Evolutionary conservation across 352 stramenopile genomes (phyloP).

Genomic region (Pythium vanterpoolii): DNA sequence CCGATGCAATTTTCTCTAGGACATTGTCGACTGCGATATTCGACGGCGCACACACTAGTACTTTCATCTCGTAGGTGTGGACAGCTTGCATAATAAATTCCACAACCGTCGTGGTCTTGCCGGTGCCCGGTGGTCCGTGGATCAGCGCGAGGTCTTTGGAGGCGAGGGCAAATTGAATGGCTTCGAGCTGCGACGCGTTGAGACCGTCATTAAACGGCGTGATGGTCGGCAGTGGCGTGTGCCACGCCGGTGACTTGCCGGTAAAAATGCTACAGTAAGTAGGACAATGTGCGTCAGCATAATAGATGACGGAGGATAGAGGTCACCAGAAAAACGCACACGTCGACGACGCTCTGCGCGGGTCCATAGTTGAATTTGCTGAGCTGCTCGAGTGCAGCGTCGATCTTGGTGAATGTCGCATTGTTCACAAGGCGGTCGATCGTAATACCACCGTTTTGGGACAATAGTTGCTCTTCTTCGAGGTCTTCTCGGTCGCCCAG

Average conservation of each 20-base stretch:
- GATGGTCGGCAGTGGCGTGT: conserved; percentile 45
- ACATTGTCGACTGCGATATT: conserved; percentile 99
- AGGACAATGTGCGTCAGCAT: neutral
- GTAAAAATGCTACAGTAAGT: conserved; percentile 44
- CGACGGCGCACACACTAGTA: conserved; percentile 96
- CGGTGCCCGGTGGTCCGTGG: conserved; percentile 91
- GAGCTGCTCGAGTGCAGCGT: conserved; percentile 57
- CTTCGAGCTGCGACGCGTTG: conserved; percentile 74
- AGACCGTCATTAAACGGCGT: conserved; percentile 47
- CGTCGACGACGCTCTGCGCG: conserved; percentile 58
- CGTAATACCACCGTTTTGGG: conserved; percentile 29
- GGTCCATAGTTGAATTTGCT: conserved; percentile 56
- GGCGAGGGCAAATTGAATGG: conserved; percentile 76
- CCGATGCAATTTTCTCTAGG: conserved; percentile 88
- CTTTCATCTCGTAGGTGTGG: conserved; percentile 69
- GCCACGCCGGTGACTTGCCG: conserved; percentile 41
- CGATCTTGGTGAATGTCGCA: conserved; percentile 78
- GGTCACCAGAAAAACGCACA: conserved; percentile 30
- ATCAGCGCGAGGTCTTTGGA: conserved; percentile 90
- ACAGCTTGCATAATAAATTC: conserved; percentile 96
- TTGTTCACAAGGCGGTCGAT: conserved; percentile 87
- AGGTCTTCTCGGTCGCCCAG: conserved; percentile 51
- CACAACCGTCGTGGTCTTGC: conserved; percentile 97
- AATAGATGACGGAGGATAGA: neutral
- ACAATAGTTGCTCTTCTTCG: conserved; percentile 44